Percentiles rank a stretch among this genome's conserved stretches.
phyloP scores from a whole-genome alignment of 768 basidiomycete species.

The Tulasnella sp. region DNA sequence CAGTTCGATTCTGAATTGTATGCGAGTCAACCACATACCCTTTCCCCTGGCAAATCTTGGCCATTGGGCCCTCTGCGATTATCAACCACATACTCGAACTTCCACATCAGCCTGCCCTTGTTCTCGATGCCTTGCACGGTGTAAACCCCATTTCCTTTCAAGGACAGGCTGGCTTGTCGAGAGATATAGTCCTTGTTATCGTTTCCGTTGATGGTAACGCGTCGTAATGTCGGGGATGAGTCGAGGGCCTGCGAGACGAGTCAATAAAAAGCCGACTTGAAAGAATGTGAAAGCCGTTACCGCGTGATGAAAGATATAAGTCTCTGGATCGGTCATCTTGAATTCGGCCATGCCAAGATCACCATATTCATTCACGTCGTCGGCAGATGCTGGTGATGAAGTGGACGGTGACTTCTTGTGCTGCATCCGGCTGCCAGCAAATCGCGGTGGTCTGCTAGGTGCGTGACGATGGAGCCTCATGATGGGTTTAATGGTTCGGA shows the following conservation, averaged over 20 bases:
- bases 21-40: slow-evolving; percentile 25
- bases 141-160: slow-evolving; percentile 67
- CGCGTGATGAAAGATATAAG: slow-evolving; percentile 61
- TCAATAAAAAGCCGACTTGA: not conserved
- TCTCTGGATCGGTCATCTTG: slow-evolving; percentile 44
- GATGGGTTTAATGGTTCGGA: slow-evolving; percentile 47
- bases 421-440: slow-evolving; percentile 24
- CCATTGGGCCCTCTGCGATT: slow-evolving; percentile 42
- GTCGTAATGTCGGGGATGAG: slow-evolving; percentile 50
- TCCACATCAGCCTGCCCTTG: slow-evolving; percentile 49
- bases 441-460: slow-evolving; percentile 25
- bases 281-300: slow-evolving; percentile 33
- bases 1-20: not conserved
- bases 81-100: slow-evolving; percentile 66
- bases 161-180: slow-evolving; percentile 55
- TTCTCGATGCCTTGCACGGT: slow-evolving; percentile 57
- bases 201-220: slow-evolving; percentile 54
- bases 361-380: not conserved
- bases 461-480: slow-evolving; percentile 50
- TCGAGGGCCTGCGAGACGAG: slow-evolving; percentile 24
- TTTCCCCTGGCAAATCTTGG: slow-evolving; percentile 51
- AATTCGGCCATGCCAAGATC: slow-evolving; percentile 44
- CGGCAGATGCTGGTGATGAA: slow-evolving; percentile 13
- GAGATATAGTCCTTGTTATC: slow-evolving; percentile 65
- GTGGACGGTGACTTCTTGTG: slow-evolving; percentile 16